phyloP scores from a whole-genome alignment of 805 yeast genomes.

The Hanseniaspora hatyaiensis region DNA sequence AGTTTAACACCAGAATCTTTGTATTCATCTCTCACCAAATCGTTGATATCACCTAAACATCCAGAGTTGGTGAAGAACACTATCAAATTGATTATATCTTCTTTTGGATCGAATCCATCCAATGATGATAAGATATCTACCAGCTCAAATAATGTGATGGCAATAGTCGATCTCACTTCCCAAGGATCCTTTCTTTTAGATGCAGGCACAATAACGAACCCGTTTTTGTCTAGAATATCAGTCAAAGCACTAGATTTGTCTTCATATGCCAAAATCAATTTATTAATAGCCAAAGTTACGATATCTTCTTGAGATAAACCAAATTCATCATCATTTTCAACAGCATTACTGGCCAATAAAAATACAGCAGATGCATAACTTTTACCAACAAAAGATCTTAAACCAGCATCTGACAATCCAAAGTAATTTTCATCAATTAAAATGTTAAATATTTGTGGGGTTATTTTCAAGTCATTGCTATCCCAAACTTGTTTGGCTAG shows the following conservation, averaged over 20 bases:
- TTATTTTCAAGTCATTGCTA: conserved; percentile 45
- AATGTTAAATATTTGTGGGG: conserved; percentile 30
- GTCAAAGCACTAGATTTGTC: conserved; percentile 59
- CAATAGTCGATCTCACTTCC: conserved; percentile 77
- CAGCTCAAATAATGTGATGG: conserved; percentile 45
- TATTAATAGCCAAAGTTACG: conserved; percentile 31
- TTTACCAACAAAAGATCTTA: conserved; percentile 61
- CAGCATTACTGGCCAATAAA: conserved; percentile 24
- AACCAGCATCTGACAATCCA: conserved; percentile 47
- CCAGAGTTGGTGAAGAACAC: conserved; percentile 48
- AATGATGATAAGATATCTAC: conserved; percentile 1
- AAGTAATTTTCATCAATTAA: conserved; percentile 38
- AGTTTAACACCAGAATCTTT: conserved; percentile 80
- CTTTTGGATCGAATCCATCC: conserved; percentile 33
- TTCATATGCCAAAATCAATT: conserved; percentile 45
- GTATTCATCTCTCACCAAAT: conserved; percentile 64
- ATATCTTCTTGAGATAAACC: background rate
- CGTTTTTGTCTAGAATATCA: conserved; percentile 68
- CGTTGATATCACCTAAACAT: conserved; percentile 65
- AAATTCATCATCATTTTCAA: conserved; percentile 18
- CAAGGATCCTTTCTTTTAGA: conserved; percentile 60
- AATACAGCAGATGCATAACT: conserved; percentile 52
- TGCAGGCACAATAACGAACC: conserved; percentile 55
- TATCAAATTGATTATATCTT: conserved; percentile 44
- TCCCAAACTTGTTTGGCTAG: conserved; percentile 77